Conservation (phyloP, 257 asterid genomes). For the Schizonepeta tenuifolia region DNA sequence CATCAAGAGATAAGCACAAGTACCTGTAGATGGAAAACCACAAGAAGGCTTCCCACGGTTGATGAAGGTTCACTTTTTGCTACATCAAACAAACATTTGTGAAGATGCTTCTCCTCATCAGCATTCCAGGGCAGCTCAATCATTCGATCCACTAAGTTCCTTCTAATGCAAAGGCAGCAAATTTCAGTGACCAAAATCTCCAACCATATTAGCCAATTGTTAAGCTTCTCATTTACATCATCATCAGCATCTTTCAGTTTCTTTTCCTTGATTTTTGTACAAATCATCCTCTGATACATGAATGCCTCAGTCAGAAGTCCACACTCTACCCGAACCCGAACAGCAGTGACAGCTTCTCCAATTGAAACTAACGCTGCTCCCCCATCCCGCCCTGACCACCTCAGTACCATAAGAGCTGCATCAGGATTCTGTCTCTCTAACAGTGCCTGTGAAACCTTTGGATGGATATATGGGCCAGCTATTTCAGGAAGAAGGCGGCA, state of each 20-base stretch:
- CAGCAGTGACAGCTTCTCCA: slow-evolving; percentile 83
- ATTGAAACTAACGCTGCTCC: slow-evolving; percentile 64
- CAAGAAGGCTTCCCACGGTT: slow-evolving; percentile 84
- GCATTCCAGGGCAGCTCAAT: slow-evolving; percentile 93
- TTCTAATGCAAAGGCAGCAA: slow-evolving; percentile 79
- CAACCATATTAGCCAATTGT: slow-evolving; percentile 69
- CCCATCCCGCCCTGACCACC: slow-evolving; percentile 91
- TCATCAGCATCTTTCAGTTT: slow-evolving; percentile 48
- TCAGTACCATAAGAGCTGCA: slow-evolving; percentile 88
- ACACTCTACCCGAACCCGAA: slow-evolving; percentile 86
- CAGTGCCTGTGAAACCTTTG: slow-evolving; percentile 74
- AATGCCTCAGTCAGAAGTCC: slow-evolving; percentile 96
- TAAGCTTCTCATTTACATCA: slow-evolving; percentile 48
- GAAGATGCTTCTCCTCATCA: slow-evolving; percentile 89
- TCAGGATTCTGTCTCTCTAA: slow-evolving; percentile 93
- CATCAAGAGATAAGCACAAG: slow-evolving; percentile 5
- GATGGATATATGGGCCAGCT: slow-evolving; percentile 75
- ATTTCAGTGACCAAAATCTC: slow-evolving; percentile 85
- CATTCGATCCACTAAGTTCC: slow-evolving; percentile 83
- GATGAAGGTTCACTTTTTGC: slow-evolving; percentile 70
- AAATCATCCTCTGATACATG: slow-evolving; percentile 82
- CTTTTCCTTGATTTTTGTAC: slow-evolving; percentile 67
- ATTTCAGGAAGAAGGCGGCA: slow-evolving; percentile 87
- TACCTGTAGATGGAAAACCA: slow-evolving; percentile 96
- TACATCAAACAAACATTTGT: slow-evolving; percentile 75